Evolutionary conservation across 352 stramenopile species (phyloP).

Genomic region (Phytopythium montanum): DNA sequence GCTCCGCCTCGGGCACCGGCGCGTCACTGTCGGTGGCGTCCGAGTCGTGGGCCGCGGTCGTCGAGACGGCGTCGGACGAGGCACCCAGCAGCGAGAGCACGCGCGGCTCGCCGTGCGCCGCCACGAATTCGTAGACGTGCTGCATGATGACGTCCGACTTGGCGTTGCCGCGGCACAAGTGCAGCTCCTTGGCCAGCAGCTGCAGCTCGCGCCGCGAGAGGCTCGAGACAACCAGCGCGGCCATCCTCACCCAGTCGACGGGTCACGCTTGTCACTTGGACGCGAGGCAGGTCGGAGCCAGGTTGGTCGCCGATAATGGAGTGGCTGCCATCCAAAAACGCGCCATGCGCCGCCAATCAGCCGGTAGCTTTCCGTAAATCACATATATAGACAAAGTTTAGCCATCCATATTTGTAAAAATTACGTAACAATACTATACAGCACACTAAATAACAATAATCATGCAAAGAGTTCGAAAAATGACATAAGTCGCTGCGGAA

Average conservation of each 20-base stretch:
- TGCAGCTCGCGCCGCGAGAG: conserved; percentile 65
- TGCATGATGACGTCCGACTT: conserved; percentile 65
- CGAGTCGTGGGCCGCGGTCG: conserved; percentile 7
- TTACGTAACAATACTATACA: no score
- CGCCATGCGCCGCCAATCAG: no score
- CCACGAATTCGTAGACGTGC: conserved; percentile 40
- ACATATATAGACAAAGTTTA: no score
- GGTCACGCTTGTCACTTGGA: not conserved
- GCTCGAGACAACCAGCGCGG: conserved; percentile 24
- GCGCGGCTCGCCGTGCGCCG: conserved; percentile 30
- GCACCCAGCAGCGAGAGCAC: conserved; percentile 23
- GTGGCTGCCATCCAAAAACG: no score
- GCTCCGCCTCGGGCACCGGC: conserved; percentile 3
- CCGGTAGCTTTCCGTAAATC: no score
- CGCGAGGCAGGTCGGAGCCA: no score
- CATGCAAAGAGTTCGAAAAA: not conserved
- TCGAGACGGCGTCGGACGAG: conserved; percentile 8
- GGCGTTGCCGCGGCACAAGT: conserved; percentile 59
- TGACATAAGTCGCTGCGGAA: not conserved
- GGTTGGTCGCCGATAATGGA: no score
- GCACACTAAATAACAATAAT: no score
- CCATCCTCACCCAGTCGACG: not conserved
- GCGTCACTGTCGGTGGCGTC: conserved; percentile 1
- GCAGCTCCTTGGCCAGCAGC: conserved; percentile 55
- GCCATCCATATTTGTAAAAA: no score